These are phyloP conservation scores for Elongisporangium prolatum DNA, from an alignment of 352 stramenopile species.

Conservation along the genomic window DNA sequence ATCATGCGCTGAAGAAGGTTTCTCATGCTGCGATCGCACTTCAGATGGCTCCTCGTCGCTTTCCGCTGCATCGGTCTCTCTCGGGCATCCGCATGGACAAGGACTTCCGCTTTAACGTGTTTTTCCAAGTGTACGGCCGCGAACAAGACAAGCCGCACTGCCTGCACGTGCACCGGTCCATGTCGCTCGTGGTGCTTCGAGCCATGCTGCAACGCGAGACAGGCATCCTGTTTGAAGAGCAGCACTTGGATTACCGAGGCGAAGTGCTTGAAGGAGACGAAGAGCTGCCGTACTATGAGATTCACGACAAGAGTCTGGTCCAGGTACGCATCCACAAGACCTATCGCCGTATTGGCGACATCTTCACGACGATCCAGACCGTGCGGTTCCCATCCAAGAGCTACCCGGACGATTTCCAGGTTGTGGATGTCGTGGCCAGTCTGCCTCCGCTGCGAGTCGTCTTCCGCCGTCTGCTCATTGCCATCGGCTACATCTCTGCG, in stretches of 20 bases:
- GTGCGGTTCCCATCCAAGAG: conserved; percentile 30
- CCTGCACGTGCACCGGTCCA: conserved; percentile 34
- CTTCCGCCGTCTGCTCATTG: conserved; percentile 48
- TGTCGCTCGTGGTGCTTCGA: conserved; percentile 49
- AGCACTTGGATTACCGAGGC: conserved; percentile 48
- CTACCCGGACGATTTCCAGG: conserved; percentile 39
- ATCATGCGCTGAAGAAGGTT: not conserved
- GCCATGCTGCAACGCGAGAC: conserved; percentile 57
- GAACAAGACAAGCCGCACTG: conserved; percentile 20
- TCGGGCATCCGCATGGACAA: conserved; percentile 12
- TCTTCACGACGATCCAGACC: conserved; percentile 56
- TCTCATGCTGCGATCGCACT: not conserved
- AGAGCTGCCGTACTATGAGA: conserved; percentile 46
- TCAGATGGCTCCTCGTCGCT: not conserved
- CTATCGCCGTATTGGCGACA: conserved; percentile 58
- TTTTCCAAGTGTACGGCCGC: conserved; percentile 33
- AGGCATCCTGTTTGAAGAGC: conserved; percentile 50
- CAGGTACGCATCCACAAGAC: conserved; percentile 36
- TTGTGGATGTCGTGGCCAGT: conserved; percentile 55
- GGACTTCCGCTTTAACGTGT: conserved; percentile 46
- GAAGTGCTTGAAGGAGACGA: conserved; percentile 60
- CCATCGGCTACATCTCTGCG: conserved; percentile 53
- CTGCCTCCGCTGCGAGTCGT: conserved; percentile 49
- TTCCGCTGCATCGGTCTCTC: conserved; percentile 11
- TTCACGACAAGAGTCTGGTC: conserved; percentile 49